Conservation (phyloP, 805 yeast genomes). For the Lipomyces sp. region DNA sequence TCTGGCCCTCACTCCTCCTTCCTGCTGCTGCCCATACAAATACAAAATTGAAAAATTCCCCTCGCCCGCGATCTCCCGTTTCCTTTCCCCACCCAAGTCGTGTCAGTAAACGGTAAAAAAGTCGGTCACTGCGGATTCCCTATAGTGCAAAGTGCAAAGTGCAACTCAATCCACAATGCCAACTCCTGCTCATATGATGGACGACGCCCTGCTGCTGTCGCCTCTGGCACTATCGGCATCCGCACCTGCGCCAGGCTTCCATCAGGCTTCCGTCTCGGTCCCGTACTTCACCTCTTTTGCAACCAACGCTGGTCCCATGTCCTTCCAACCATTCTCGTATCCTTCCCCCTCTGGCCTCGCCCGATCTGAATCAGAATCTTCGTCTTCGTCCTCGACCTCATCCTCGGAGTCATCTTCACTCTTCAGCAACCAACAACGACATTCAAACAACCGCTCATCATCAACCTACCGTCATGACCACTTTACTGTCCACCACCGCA, state of each 20-base stretch:
- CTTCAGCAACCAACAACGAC: not conserved
- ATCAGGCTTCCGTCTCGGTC: not conserved
- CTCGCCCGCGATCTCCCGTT: not conserved
- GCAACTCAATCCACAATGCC: not conserved
- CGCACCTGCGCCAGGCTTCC: not conserved
- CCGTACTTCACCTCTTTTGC: not conserved
- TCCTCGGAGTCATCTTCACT: not conserved
- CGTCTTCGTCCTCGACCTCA: not conserved
- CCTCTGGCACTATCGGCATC: not conserved
- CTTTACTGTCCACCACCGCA: not conserved
- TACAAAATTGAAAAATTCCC: too few relatives aligned
- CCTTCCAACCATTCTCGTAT: slow-evolving; percentile 1
- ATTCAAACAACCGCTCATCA: not conserved
- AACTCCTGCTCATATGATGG: not conserved
- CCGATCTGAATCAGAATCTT: not conserved
- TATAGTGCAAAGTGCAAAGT: not conserved
- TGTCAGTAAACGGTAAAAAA: too few relatives aligned
- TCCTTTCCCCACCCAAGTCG: not conserved
- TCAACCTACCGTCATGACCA: not conserved
- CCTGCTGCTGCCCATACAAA: not conserved
- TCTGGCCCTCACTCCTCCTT: not conserved
- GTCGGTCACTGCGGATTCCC: not conserved
- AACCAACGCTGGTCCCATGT: not conserved
- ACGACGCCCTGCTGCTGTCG: slow-evolving; percentile 3
- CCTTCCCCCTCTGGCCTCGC: not conserved